These are phyloP conservation scores for Candida sojae DNA, from an alignment of 1,139 yeast genomes.

Conservation along the genomic window DNA sequence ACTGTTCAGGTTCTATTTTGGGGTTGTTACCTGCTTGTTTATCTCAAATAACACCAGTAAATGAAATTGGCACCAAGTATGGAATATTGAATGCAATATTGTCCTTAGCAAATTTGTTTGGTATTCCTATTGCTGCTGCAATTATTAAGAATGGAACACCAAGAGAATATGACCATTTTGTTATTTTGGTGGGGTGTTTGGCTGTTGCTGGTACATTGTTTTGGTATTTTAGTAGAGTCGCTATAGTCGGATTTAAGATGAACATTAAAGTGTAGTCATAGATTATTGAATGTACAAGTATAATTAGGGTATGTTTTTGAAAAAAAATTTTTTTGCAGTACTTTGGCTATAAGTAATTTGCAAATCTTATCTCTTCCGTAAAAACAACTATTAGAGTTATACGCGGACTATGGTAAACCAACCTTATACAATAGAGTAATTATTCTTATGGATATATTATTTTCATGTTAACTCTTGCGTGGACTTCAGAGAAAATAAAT, in stretches of 20 bases:
- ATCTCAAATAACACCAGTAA: slow-evolving; percentile 38
- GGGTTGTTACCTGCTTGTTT: slow-evolving; percentile 44
- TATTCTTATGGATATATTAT: too few species aligned
- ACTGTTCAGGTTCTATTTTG: slow-evolving; percentile 29
- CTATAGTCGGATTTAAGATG: slow-evolving; percentile 33
- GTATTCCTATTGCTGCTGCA: slow-evolving; percentile 48
- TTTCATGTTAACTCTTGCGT: slow-evolving; percentile 37
- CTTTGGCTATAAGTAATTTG: too few species aligned
- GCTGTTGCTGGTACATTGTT: slow-evolving; percentile 28
- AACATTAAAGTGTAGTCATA: slow-evolving; percentile 28
- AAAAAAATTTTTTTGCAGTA: too few species aligned
- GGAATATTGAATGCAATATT: slow-evolving; percentile 41
- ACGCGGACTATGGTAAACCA: too few species aligned
- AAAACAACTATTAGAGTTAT: too few species aligned
- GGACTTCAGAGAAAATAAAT: slow-evolving; percentile 40
- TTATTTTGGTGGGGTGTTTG: slow-evolving; percentile 36
- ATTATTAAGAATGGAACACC: slow-evolving; percentile 36
- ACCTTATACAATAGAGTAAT: too few species aligned
- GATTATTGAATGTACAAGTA: neutral
- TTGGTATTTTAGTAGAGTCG: slow-evolving; percentile 36
- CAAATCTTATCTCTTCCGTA: too few species aligned
- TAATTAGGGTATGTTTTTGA: too few species aligned
- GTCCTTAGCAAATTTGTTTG: slow-evolving; percentile 43
- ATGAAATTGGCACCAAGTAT: slow-evolving; percentile 42
- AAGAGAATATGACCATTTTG: slow-evolving; percentile 34